Percentiles rank a stretch among this genome's conserved stretches.
These are phyloP conservation scores for Ustulina deusta DNA, from an alignment of 2,329 filamentous ascomycete species.

Conservation along the genomic window DNA sequence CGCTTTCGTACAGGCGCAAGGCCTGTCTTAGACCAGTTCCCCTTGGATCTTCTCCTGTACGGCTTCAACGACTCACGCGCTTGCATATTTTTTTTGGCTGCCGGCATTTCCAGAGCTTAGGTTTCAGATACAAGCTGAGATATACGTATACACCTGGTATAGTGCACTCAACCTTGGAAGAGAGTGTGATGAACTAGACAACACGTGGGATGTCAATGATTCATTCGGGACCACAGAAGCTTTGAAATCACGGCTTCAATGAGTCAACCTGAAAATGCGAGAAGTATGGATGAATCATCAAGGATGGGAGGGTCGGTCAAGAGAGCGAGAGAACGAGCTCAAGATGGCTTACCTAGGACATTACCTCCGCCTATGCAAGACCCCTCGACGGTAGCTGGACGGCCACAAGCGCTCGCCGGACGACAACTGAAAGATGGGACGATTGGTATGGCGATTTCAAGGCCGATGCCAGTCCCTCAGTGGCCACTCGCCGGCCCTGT, in stretches of 20 bases:
- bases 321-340: constrained; percentile 66
- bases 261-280: constrained; percentile 68
- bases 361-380: constrained; percentile 48
- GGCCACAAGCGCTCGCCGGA: constrained; percentile 51
- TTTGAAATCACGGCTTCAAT: constrained; percentile 58
- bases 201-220: constrained; percentile 41
- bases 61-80: constrained; percentile 9
- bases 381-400: constrained; percentile 50
- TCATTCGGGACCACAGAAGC: constrained; percentile 42
- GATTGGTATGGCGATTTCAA: constrained; percentile 63
- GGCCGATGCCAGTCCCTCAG: constrained; percentile 54
- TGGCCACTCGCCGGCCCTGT: constrained; percentile 55
- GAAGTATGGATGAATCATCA: constrained; percentile 61
- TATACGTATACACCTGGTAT: constrained; percentile 44
- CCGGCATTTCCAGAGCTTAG: constrained; percentile 39
- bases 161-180: constrained; percentile 35
- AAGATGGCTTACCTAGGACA: constrained; percentile 55
- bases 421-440: constrained; percentile 55
- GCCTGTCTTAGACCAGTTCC: constrained; percentile 10
- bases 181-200: constrained; percentile 39
- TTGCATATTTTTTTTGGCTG: constrained; percentile 39
- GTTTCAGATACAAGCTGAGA: constrained; percentile 33
- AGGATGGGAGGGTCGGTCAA: constrained; percentile 62
- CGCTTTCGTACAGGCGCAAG: constrained; percentile 34
- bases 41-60: constrained; percentile 19